Conservation (phyloP, 2,329 filamentous ascomycete species). For the Harringtonia aguacate region DNA sequence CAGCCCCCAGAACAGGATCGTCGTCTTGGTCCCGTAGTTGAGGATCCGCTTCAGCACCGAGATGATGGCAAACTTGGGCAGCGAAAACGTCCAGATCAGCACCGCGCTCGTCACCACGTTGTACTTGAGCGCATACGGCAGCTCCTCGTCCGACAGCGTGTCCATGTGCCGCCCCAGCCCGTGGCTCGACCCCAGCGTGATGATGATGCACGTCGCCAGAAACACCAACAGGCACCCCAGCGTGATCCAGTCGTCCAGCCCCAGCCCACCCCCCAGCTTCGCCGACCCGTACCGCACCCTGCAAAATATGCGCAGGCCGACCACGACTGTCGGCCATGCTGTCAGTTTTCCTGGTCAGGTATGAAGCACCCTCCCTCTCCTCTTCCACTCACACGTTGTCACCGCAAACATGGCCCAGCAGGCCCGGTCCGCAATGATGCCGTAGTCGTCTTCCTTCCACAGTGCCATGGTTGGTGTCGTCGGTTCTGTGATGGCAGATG, state of each 20-base stretch:
- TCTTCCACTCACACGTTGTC: neutral
- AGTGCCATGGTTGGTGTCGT: neutral
- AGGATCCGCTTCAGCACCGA: slow-evolving; percentile 21
- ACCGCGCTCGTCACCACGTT: slow-evolving; percentile 20
- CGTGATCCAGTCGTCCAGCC: slow-evolving; percentile 21
- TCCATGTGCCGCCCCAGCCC: slow-evolving; percentile 18
- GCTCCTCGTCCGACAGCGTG: neutral
- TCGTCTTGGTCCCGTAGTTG: slow-evolving; percentile 18
- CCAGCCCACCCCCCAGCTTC: slow-evolving; percentile 13
- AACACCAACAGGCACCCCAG: slow-evolving; percentile 17
- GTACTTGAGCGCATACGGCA: slow-evolving; percentile 17
- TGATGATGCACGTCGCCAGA: slow-evolving; percentile 18
- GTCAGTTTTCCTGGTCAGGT: too few species aligned
- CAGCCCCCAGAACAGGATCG: slow-evolving; percentile 19
- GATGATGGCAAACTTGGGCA: slow-evolving; percentile 23
- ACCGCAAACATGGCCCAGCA: neutral
- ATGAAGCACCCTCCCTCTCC: too few species aligned
- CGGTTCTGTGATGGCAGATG: too few species aligned
- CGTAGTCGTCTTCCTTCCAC: neutral
- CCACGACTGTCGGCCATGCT: slow-evolving; percentile 13
- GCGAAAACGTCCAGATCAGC: slow-evolving; percentile 22
- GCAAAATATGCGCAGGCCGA: slow-evolving; percentile 17
- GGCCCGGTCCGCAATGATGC: neutral
- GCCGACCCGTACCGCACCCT: slow-evolving; percentile 12
- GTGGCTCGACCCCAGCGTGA: slow-evolving; percentile 16